Base-by-base conservation (phyloP, 2,329 filamentous ascomycete genomes). In the Pseudocercospora eumusae region DNA sequence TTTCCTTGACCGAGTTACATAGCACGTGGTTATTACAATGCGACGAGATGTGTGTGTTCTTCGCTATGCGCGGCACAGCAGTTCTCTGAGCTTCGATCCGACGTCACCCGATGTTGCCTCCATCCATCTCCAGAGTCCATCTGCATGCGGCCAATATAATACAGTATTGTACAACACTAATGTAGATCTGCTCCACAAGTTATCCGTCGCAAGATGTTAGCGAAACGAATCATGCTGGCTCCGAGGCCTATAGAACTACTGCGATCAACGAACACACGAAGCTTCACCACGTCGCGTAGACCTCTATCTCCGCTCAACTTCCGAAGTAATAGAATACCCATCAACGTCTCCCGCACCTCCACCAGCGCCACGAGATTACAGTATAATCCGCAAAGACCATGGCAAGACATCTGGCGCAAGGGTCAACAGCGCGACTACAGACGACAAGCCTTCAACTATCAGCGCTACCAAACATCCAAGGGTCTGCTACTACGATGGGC, bases 401-500 rank as follows among this genome's bases (percentile, higher is more conserved):
- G 61, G 61, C 56, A 59, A 21, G 52, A 56, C 9, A 36, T 53
- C 18, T 63, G 55, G 42, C 56, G 60, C 2, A 52, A 27, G 44
- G 36, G 56, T 4, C 64, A 68, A 54, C 56, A 62, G 33, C 68
- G 69, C 10, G 25, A 31, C 18, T 72, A 70, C 56, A 50, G 57
- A 5, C 64, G 69, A 8, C 72, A 66, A 57, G 56, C 66, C 15
- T 74, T 71, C 66, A 71, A 74, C 57, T 75, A 75, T 60, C 68
- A 70, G 49, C 70, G 71, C 33, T 75, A 75, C 61, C 62, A 71
- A 57, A 63, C 60, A 45, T 61, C 67, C 15, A 52, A 61, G 28
- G 61, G 60, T 33, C 56, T 75, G 2, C 66, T 76, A 28, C 36
- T 47, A 15, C 56, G 68, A 60, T 82, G 80, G 80, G 75, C 76